Evolutionary conservation across 2,329 filamentous ascomycete species (phyloP).

Genomic region (Neurospora sp.): DNA sequence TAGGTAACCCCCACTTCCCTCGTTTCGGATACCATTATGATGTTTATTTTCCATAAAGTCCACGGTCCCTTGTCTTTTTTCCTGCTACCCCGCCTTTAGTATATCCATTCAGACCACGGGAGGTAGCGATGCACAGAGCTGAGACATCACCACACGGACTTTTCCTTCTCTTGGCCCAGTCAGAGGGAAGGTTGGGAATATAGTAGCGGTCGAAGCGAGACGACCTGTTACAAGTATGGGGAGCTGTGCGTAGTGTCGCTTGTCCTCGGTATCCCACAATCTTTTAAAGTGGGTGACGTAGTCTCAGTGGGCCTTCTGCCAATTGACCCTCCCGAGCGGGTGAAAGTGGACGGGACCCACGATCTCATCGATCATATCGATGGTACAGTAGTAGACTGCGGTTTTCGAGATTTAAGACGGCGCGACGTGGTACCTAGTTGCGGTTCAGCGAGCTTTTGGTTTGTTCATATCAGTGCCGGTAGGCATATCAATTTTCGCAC

Average conservation of each 20-base stretch:
- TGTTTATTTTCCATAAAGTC: neutral
- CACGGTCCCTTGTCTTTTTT: neutral
- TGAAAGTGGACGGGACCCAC: neutral
- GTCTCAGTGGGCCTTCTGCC: neutral
- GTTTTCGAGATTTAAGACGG: neutral
- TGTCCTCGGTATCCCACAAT: neutral
- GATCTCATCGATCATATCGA: neutral
- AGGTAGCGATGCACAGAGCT: neutral
- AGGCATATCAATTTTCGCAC: neutral
- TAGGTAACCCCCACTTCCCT: neutral
- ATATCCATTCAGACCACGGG: neutral
- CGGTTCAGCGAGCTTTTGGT: neutral
- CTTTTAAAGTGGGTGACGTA: neutral
- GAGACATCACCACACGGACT: neutral
- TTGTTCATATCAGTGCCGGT: neutral
- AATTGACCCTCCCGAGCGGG: neutral
- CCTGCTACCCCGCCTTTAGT: neutral
- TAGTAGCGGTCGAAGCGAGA: neutral
- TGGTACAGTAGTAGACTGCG: neutral
- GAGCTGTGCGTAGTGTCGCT: neutral
- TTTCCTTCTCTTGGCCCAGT: neutral
- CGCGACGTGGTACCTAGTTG: neutral
- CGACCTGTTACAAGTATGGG: neutral
- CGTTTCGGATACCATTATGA: neutral
- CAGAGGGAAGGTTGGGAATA: neutral